Evolutionary conservation across 2,329 filamentous ascomycete species (phyloP).

Genomic region (Aspergillus sclerotialis): DNA sequence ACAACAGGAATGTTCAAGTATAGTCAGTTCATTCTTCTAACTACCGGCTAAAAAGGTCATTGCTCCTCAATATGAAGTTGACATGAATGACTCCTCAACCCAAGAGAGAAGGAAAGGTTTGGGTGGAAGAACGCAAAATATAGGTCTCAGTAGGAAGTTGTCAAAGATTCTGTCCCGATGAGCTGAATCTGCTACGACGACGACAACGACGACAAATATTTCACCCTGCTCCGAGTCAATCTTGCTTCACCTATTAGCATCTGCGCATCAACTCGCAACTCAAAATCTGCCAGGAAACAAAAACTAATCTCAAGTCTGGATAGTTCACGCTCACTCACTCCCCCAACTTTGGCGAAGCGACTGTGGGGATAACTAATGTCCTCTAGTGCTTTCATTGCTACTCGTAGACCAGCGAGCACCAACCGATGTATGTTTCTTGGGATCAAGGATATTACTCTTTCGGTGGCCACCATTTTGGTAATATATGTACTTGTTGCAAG

Average conservation of each 20-base stretch:
- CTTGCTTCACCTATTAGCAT: constrained; percentile 48
- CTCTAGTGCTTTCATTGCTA: constrained; percentile 93
- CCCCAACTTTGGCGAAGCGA: constrained; percentile 79
- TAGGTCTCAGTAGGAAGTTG: too few relatives aligned
- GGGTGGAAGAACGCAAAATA: too few relatives aligned
- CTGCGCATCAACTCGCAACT: constrained; percentile 59
- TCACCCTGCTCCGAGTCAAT: constrained; percentile 21
- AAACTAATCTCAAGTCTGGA: constrained; percentile 83
- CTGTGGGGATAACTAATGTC: constrained; percentile 81
- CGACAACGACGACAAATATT: too few relatives aligned
- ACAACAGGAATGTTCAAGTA: too few relatives aligned
- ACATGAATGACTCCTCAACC: too few relatives aligned
- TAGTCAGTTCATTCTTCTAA: too few relatives aligned
- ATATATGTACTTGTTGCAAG: constrained; percentile 85
- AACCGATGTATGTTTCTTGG: constrained; percentile 79
- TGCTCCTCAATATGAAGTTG: too few relatives aligned
- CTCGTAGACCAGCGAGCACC: constrained; percentile 72
- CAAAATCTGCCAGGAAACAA: constrained; percentile 79
- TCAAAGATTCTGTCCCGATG: too few relatives aligned
- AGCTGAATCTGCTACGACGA: too few relatives aligned
- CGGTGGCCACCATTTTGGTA: constrained; percentile 69
- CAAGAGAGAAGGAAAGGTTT: too few relatives aligned
- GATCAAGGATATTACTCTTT: constrained; percentile 73
- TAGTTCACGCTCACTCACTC: constrained; percentile 74
- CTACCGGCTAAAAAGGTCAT: too few relatives aligned